Evolutionary conservation across 2,329 filamentous ascomycete genomes (phyloP).

Genomic region (Trichoderma pleuroti): DNA sequence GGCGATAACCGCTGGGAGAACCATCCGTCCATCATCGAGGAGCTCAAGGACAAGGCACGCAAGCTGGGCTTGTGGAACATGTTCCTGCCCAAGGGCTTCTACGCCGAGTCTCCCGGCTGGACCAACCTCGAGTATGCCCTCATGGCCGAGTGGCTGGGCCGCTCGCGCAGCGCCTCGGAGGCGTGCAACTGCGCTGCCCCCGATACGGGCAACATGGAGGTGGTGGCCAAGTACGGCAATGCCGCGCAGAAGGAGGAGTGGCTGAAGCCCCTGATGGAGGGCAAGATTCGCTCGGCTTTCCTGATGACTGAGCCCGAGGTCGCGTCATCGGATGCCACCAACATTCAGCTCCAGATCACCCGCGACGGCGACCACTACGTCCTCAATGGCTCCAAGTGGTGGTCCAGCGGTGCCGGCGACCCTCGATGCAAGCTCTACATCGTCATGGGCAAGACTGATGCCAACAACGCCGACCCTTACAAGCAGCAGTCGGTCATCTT

Average conservation of each 20-base stretch:
- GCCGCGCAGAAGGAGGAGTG: slow-evolving; percentile 80
- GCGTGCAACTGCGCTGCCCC: slow-evolving; percentile 88
- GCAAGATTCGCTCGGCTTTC: slow-evolving; percentile 84
- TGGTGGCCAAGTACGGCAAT: slow-evolving; percentile 85
- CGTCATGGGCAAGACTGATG: slow-evolving; percentile 91
- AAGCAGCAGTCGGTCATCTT: slow-evolving; percentile 90
- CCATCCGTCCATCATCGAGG: slow-evolving; percentile 79
- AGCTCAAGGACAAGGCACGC: slow-evolving; percentile 79
- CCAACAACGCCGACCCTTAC: slow-evolving; percentile 72
- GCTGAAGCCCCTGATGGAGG: slow-evolving; percentile 76
- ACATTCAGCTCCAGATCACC: slow-evolving; percentile 80
- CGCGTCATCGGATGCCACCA: slow-evolving; percentile 86
- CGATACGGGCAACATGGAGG: slow-evolving; percentile 95
- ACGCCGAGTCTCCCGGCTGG: slow-evolving; percentile 91
- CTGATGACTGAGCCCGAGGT: slow-evolving; percentile 91
- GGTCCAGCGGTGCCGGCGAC: slow-evolving; percentile 94
- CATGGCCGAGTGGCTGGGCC: slow-evolving; percentile 95
- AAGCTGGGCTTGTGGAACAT: slow-evolving; percentile 94
- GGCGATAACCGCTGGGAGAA: slow-evolving; percentile 74
- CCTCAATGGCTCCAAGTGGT: slow-evolving; percentile 98
- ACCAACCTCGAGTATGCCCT: slow-evolving; percentile 95
- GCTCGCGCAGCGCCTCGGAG: slow-evolving; percentile 77
- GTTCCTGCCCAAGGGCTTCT: slow-evolving; percentile 93
- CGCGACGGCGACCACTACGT: slow-evolving; percentile 85
- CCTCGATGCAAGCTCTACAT: slow-evolving; percentile 90